Evolutionary conservation across 352 stramenopile genomes (phyloP).

Genomic region (Pythium brachiatum): DNA sequence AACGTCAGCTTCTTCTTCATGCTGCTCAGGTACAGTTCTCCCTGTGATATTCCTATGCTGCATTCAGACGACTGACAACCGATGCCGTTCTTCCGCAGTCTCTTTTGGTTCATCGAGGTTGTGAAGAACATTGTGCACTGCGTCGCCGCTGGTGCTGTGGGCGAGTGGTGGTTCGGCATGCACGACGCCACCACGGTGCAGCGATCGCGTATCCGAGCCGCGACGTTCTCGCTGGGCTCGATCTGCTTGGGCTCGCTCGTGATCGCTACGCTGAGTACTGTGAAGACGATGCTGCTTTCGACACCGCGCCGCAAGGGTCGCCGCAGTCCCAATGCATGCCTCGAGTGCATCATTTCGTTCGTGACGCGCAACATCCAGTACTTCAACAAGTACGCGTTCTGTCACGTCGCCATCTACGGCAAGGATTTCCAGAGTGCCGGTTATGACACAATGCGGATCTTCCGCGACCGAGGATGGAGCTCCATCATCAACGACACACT

Average conservation of each 20-base stretch:
- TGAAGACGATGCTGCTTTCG: slow-evolving; percentile 68
- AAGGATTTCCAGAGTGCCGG: slow-evolving; percentile 77
- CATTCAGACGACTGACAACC: too few species aligned
- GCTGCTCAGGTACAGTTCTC: slow-evolving; percentile 58
- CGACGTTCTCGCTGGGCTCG: slow-evolving; percentile 77
- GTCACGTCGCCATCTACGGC: slow-evolving; percentile 82
- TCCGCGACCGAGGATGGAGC: slow-evolving; percentile 78
- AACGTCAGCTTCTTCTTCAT: slow-evolving; percentile 85
- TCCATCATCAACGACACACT: slow-evolving; percentile 77
- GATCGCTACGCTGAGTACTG: slow-evolving; percentile 60
- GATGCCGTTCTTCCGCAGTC: slow-evolving; percentile 29
- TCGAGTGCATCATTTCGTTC: slow-evolving; percentile 77
- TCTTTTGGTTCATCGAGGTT: slow-evolving; percentile 86
- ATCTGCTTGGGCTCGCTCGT: slow-evolving; percentile 85
- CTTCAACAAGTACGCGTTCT: slow-evolving; percentile 90
- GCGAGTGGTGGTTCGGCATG: slow-evolving; percentile 84
- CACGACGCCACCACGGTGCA: slow-evolving; percentile 74
- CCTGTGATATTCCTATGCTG: too few species aligned
- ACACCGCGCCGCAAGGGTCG: slow-evolving; percentile 60
- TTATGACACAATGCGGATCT: slow-evolving; percentile 76
- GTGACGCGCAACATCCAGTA: slow-evolving; percentile 74
- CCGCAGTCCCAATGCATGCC: slow-evolving; percentile 66
- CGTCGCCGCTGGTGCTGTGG: slow-evolving; percentile 69
- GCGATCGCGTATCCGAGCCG: slow-evolving; percentile 54
- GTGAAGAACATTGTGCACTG: slow-evolving; percentile 86